These are phyloP conservation scores for Furcasterigmium furcatum DNA, from an alignment of 2,329 filamentous ascomycete genomes.

Conservation along the genomic window DNA sequence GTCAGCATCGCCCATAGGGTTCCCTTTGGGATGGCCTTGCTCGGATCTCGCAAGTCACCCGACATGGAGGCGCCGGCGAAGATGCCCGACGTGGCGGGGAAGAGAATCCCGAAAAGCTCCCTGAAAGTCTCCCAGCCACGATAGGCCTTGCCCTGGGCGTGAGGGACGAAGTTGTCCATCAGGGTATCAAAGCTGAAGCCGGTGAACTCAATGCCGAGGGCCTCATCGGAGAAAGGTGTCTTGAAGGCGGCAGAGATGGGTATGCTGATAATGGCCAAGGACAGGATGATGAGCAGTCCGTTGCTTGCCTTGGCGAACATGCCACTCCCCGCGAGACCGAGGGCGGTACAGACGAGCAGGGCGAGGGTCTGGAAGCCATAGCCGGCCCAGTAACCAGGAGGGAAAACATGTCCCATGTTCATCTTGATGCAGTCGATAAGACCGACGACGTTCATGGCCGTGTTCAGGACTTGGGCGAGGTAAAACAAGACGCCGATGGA, in stretches of 20 bases:
- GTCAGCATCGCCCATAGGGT: slow-evolving; percentile 74
- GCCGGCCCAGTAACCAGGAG: slow-evolving; percentile 70
- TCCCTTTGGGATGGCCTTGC: slow-evolving; percentile 80
- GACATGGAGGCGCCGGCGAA: slow-evolving; percentile 84
- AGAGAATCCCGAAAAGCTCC: slow-evolving; percentile 81
- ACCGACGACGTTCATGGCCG: slow-evolving; percentile 83
- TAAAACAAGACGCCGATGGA: slow-evolving; percentile 88
- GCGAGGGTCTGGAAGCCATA: slow-evolving; percentile 75
- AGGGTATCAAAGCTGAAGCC: slow-evolving; percentile 71
- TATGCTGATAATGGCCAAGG: slow-evolving; percentile 75
- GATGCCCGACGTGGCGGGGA: slow-evolving; percentile 61
- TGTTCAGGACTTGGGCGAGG: slow-evolving; percentile 84
- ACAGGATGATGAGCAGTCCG: slow-evolving; percentile 66
- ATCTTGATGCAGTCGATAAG: slow-evolving; percentile 78
- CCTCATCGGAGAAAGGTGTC: slow-evolving; percentile 62
- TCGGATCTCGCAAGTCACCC: slow-evolving; percentile 78
- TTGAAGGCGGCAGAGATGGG: slow-evolving; percentile 71
- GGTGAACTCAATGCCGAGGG: slow-evolving; percentile 70
- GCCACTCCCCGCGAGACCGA: slow-evolving; percentile 77
- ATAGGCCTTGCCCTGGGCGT: slow-evolving; percentile 59
- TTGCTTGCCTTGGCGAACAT: slow-evolving; percentile 81
- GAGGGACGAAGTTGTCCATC: slow-evolving; percentile 70
- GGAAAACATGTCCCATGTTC: slow-evolving; percentile 66
- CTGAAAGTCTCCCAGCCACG: slow-evolving; percentile 69
- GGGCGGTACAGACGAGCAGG: slow-evolving; percentile 66